These are phyloP conservation scores for Pelargonium nanum DNA, from an alignment of 345 rosid species.

Conservation along the genomic window DNA sequence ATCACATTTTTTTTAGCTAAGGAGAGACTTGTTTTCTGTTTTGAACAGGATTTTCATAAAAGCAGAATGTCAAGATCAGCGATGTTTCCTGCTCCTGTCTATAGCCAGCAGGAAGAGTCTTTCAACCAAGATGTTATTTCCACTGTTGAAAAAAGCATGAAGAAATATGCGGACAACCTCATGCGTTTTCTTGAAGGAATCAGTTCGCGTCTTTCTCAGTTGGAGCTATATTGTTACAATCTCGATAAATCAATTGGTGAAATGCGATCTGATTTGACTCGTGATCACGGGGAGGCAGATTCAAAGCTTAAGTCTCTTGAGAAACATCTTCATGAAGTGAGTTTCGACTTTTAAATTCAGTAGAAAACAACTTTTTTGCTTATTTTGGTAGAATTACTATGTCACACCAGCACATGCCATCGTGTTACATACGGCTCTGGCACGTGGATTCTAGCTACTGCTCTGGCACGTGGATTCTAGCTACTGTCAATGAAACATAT, in stretches of 20 bases:
- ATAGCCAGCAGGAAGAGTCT: conserved; percentile 86
- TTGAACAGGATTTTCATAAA: conserved; percentile 65
- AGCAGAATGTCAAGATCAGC: conserved; percentile 62
- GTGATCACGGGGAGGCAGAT: conserved; percentile 67
- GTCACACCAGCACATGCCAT: too few relatives aligned
- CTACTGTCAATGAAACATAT: too few relatives aligned
- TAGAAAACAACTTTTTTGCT: background rate
- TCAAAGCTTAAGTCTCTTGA: conserved; percentile 75
- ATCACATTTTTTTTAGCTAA: background rate
- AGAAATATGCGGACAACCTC: conserved; percentile 59
- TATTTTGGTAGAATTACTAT: too few relatives aligned
- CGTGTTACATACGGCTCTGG: too few relatives aligned
- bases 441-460: too few relatives aligned
- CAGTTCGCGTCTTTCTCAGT: conserved; percentile 88
- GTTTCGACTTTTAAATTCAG: conserved; percentile 7
- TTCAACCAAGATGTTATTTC: conserved; percentile 45
- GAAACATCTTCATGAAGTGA: conserved; percentile 94
- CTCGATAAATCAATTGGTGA: conserved; percentile 94
- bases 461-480: too few relatives aligned
- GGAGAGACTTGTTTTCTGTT: background rate
- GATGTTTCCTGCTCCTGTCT: conserved; percentile 43
- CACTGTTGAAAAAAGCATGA: conserved; percentile 67
- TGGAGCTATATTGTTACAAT: conserved; percentile 83
- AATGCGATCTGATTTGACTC: conserved; percentile 65
- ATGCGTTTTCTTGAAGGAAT: conserved; percentile 95